These are phyloP conservation scores for Sclerotinia spermophila DNA, from an alignment of 2,329 filamentous ascomycete species.

Conservation along the genomic window DNA sequence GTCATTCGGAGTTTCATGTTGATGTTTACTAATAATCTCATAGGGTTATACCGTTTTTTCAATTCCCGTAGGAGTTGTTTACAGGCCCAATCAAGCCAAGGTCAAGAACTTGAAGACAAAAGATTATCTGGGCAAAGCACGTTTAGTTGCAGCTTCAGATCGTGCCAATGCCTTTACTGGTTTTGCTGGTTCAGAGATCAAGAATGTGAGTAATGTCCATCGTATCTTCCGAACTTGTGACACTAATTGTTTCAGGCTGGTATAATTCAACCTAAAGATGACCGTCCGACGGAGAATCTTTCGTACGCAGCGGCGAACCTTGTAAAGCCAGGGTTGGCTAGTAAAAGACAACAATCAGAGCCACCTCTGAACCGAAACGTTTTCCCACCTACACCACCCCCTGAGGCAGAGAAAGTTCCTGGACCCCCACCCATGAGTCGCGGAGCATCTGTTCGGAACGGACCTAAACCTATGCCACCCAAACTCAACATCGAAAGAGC, in stretches of 20 bases:
- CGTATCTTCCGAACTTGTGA: conserved; percentile 16
- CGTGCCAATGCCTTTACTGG: conserved; percentile 76
- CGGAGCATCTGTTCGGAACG: conserved; percentile 58
- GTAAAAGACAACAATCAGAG: conserved; percentile 80
- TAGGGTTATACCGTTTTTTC: conserved; percentile 98
- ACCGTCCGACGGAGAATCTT: conserved; percentile 76
- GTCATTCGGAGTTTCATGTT: not conserved
- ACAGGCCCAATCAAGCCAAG: conserved; percentile 94
- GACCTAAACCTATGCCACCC: conserved; percentile 57
- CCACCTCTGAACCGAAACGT: conserved; percentile 74
- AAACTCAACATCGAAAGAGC: conserved; percentile 60
- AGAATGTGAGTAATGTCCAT: conserved; percentile 52
- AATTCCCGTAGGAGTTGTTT: conserved; percentile 92
- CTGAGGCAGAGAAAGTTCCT: conserved; percentile 69
- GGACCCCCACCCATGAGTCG: conserved; percentile 43
- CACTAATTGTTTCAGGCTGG: conserved; percentile 43
- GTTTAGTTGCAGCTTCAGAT: conserved; percentile 84
- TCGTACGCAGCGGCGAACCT: conserved; percentile 92
- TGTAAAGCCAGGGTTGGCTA: conserved; percentile 79
- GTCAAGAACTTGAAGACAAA: conserved; percentile 98
- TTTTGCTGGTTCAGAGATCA: conserved; percentile 74
- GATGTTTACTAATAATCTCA: conserved; percentile 22
- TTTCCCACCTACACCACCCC: conserved; percentile 97
- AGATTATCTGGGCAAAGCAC: conserved; percentile 95
- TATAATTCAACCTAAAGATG: conserved; percentile 62